Evolutionary conservation across 805 yeast genomes (phyloP).

Genomic region (Saccharomycopsis sp.): DNA sequence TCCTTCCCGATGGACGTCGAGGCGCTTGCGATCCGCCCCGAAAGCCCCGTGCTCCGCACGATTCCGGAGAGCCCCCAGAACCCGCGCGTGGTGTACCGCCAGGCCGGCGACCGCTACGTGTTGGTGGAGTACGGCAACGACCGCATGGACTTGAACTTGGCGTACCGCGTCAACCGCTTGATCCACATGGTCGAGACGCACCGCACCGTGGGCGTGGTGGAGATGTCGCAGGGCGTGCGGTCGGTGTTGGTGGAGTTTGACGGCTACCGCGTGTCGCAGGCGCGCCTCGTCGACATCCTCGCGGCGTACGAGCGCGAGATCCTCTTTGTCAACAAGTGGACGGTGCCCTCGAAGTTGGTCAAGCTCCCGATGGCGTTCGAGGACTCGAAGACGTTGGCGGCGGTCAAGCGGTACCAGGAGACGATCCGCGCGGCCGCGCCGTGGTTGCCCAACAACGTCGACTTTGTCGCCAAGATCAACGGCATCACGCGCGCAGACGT

Average conservation of each 20-base stretch:
- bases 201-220: constrained; percentile 74
- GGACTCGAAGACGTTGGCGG: constrained; percentile 80
- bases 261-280: constrained; percentile 55
- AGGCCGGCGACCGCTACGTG: constrained; percentile 93
- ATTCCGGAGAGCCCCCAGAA: constrained; percentile 39
- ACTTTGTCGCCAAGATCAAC: constrained; percentile 85
- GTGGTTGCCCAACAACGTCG: constrained; percentile 97
- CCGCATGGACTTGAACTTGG: constrained; percentile 72
- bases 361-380: constrained; percentile 95
- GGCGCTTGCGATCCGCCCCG: constrained; percentile 33
- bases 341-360: constrained; percentile 73
- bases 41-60: constrained; percentile 63
- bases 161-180: constrained; percentile 80
- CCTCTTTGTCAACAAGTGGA: constrained; percentile 72
- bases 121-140: constrained; percentile 91
- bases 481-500: constrained; percentile 72
- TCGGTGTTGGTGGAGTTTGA: constrained; percentile 87
- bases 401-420: constrained; percentile 86
- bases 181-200: constrained; percentile 62
- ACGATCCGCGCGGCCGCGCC: constrained; percentile 92
- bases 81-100: constrained; percentile 81
- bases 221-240: constrained; percentile 96
- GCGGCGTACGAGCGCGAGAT: constrained; percentile 72
- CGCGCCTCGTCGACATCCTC: constrained; percentile 52
- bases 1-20: constrained; percentile 28